Evolutionary conservation across 2,329 filamentous ascomycete species (phyloP), one percentile per base, ranked within the genome.

Genomic region (Blastomyces gilchristii): DNA sequence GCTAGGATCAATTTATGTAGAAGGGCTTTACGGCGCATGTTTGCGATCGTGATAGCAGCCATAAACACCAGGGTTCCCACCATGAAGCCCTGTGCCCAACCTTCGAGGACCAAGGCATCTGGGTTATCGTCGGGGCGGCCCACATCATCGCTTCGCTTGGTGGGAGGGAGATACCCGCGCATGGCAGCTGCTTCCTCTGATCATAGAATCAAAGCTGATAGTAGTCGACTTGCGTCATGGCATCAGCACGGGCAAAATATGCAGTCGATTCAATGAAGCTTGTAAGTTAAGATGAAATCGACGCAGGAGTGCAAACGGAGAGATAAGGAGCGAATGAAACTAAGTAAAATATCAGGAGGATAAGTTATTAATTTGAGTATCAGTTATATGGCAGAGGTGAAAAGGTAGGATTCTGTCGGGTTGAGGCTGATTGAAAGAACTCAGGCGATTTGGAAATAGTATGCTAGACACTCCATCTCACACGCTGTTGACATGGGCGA

Each of bases 1-100:
- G 79, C 70, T 25, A 82, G 67, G 67, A 82, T 81, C 47, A 82
- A 70, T 66, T 81, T 81, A 66, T 82, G 80, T 9, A 82, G 70
- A 12, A 81, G 67, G n/a, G 79, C 73, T 6, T 75, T 72, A 22
- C 71, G 74, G 28, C 77, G 75, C 79, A 82, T 82, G 58, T 82
- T 82, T n/a, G 77, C 73, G 4, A 81, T 60, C 0, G 80, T 81
- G 58, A 82, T 77, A 0, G 74, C 76, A 16, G 74, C 72, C 79
- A 82, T 81, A 61, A 82, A 77, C 31, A 82, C 66, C 62, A 82
- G 65, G 9, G 77, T 75, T 9, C 80, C 80, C 0, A 82, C 71
- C 78, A 82, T 78, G 63, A 78, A 72, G 41, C 79, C 79, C 65
- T 81, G 78, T 1, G 75, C 76, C 79, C 79, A 81, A 63, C 77